Conservation (phyloP, 139 green algal species). For the Volvox africanus region DNA sequence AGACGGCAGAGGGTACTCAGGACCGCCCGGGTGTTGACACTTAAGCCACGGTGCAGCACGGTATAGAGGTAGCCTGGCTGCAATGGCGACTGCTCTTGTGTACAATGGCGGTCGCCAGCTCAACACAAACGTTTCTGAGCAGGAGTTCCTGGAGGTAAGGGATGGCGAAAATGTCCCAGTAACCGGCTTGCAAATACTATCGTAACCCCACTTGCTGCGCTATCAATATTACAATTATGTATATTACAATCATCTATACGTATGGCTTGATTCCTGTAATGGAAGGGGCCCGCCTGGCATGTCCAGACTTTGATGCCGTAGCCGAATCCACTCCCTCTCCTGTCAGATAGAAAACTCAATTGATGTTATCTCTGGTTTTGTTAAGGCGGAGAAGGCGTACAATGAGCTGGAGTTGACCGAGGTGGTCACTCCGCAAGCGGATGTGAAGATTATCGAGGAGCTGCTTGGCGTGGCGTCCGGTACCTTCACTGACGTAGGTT, state of each 20-base stretch:
- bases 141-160: slow-evolving; percentile 8
- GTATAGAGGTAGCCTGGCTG: not conserved
- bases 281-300: too few species aligned
- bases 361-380: not conserved
- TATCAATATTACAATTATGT: too few species aligned
- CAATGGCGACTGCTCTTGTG: not conserved
- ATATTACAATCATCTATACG: too few species aligned
- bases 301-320: too few species aligned
- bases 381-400: not conserved
- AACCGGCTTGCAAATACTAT: too few species aligned
- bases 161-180: not conserved
- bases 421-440: not conserved
- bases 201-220: too few species aligned
- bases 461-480: not conserved
- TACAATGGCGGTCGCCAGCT: not conserved
- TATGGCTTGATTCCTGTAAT: too few species aligned
- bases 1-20: too few species aligned
- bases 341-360: too few species aligned
- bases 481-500: not conserved
- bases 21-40: too few species aligned
- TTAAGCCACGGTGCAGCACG: too few species aligned
- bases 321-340: too few species aligned
- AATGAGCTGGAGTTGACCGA: not conserved
- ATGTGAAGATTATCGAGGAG: not conserved
- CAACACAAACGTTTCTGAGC: not conserved